phyloP scores from a whole-genome alignment of 208 protist species.

The Trypanosoma mega region DNA sequence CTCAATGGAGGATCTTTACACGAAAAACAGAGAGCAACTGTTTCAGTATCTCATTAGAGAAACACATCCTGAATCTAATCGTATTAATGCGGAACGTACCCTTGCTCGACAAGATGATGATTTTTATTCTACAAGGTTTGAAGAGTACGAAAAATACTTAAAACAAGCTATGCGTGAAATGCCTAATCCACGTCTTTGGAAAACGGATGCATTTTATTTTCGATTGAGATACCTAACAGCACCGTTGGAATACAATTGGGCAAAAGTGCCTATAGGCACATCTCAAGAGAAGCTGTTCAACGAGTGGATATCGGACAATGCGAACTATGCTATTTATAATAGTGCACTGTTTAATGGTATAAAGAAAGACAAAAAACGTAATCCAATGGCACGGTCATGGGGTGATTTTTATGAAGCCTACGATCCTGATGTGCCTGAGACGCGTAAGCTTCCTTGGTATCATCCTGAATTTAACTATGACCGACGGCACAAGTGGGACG shows the following conservation, averaged over 20 bases:
- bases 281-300: slow-evolving; percentile 80
- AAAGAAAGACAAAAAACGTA: slow-evolving; percentile 70
- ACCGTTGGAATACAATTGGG: slow-evolving; percentile 90
- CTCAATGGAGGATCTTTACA: slow-evolving; percentile 90
- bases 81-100: slow-evolving; percentile 81
- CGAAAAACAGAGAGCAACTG: slow-evolving; percentile 82
- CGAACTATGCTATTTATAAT: slow-evolving; percentile 82
- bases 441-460: slow-evolving; percentile 86
- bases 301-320: slow-evolving; percentile 85
- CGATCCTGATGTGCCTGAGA: slow-evolving; percentile 84
- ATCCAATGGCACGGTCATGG: slow-evolving; percentile 87
- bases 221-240: slow-evolving; percentile 81
- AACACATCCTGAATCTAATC: slow-evolving; percentile 84
- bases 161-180: slow-evolving; percentile 90
- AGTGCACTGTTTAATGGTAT: slow-evolving; percentile 56
- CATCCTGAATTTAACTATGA: slow-evolving; percentile 90
- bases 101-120: slow-evolving; percentile 87
- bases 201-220: slow-evolving; percentile 91
- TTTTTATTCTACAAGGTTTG: slow-evolving; percentile 88
- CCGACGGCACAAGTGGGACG: slow-evolving; percentile 88
- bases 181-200: slow-evolving; percentile 88
- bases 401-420: slow-evolving; percentile 84
- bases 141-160: slow-evolving; percentile 85
- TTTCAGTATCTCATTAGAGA: slow-evolving; percentile 90
- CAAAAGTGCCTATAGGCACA: slow-evolving; percentile 73